phyloP scores from a whole-genome alignment of 306 rosid genomes.

The Rosa multiflora region DNA sequence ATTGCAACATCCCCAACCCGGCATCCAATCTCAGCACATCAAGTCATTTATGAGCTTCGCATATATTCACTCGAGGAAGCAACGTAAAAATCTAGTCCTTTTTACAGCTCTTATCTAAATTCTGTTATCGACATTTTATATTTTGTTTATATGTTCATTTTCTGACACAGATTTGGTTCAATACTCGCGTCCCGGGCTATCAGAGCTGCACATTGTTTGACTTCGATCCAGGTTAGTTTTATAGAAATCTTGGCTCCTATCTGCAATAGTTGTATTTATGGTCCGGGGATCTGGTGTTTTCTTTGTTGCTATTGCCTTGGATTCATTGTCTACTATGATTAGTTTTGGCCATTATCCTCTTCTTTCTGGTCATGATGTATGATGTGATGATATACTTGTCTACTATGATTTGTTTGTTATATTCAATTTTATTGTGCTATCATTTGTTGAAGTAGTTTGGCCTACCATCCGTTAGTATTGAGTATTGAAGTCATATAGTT shows the following conservation, averaged over 20 bases:
- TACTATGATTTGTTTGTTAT: too few species aligned
- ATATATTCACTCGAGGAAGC: slow-evolving; percentile 71
- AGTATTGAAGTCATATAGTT: neutral
- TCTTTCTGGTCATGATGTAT: neutral
- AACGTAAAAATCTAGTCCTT: slow-evolving; percentile 50
- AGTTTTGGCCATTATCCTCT: neutral
- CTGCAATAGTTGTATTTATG: neutral
- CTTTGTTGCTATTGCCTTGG: slow-evolving; percentile 2
- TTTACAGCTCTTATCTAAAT: neutral
- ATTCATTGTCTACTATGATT: neutral
- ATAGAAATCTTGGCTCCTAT: neutral
- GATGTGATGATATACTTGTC: neutral
- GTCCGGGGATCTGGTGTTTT: neutral
- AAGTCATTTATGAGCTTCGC: slow-evolving; percentile 74
- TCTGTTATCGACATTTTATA: neutral
- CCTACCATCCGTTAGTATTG: neutral
- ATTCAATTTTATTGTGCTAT: neutral
- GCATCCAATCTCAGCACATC: slow-evolving; percentile 72
- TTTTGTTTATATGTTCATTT: neutral
- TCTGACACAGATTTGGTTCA: slow-evolving; percentile 51
- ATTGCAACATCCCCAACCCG: slow-evolving; percentile 68
- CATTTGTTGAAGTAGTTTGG: neutral
- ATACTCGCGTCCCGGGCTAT: slow-evolving; percentile 65
- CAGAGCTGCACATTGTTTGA: slow-evolving; percentile 81
- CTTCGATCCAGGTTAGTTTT: slow-evolving; percentile 68